Evolutionary conservation across 2,329 filamentous ascomycete genomes (phyloP), one percentile per base, ranked within the genome.

Genomic region (Amylocarpus encephaloides): DNA sequence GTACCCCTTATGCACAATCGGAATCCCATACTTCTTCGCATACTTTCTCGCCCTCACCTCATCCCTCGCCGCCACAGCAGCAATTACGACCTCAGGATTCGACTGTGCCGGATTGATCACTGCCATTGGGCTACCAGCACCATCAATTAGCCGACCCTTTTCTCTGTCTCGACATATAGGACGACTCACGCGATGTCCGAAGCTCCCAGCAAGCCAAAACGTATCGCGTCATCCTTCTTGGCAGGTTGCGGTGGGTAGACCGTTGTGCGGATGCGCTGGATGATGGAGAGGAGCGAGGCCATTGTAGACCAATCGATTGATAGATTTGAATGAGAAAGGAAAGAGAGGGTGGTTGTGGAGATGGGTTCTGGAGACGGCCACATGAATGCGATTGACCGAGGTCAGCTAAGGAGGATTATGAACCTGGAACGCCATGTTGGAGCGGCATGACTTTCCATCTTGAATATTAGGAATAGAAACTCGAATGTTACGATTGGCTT

Each of bases 1-100:
- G 54, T 81, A 81, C 45, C 66, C 66, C 48, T 68, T 63, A 56
- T 73, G 67, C 6, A 76, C 73, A 26, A 74, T 69, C 0, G 73
- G 74, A 42, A 82, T 77, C 7, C 66, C 66, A 59, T 80, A 66
- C 51, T 72, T 74, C 55, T 73, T 73, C 2, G 77, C 77, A 62
- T 70, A 80, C 0, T 65, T 67, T 44, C 70, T 63, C 0, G 78
- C 79, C 45, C 67, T 73, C 4, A 60, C 62, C 30, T 58, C 65
- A 59, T 78, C 72, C 4, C 78, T 69, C 2, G 77, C 75, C 2
- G 78, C 76, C 1, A 82, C 70, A 4, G 72, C 74, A 7, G 72
- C 68, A 11, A 82, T 52, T 11, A 79, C 66, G 12, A 80, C 73
- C 35, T 78, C 75, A 0, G 77, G 67, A 56, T 82, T 78, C 2